Conservation (phyloP, 2,329 filamentous ascomycete genomes). For the Furcasterigmium furcatum region DNA sequence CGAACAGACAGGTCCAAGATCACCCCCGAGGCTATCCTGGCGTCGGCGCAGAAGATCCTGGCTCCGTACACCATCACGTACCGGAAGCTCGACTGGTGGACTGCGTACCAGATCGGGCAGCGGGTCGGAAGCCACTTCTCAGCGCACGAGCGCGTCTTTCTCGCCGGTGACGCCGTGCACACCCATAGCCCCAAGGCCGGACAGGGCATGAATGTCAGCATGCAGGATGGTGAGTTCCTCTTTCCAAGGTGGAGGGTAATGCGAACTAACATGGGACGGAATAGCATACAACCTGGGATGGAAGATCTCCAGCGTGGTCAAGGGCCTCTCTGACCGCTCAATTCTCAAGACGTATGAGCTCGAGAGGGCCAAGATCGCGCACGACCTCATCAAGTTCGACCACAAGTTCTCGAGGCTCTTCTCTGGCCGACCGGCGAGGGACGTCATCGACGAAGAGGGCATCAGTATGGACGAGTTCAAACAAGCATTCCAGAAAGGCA, state of each 20-base stretch:
- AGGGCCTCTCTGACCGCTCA: conserved; percentile 34
- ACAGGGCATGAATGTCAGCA: conserved; percentile 70
- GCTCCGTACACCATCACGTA: conserved; percentile 63
- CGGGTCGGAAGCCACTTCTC: conserved; percentile 57
- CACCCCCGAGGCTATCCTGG: conserved; percentile 58
- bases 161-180: conserved; percentile 65
- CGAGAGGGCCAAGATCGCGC: conserved; percentile 57
- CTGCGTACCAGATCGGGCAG: conserved; percentile 66
- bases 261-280: not conserved
- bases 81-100: conserved; percentile 64
- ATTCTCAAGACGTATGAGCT: conserved; percentile 47
- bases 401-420: conserved; percentile 55
- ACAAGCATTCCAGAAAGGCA: conserved; percentile 54
- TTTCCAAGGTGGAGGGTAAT: not conserved
- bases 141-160: conserved; percentile 57
- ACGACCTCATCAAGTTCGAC: conserved; percentile 57
- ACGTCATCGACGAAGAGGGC: conserved; percentile 56
- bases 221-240: conserved; percentile 51
- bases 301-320: conserved; percentile 48
- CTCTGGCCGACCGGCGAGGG: conserved; percentile 53
- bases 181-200: conserved; percentile 59
- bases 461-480: conserved; percentile 63
- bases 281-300: conserved; percentile 50
- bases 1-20: conserved; percentile 57
- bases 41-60: conserved; percentile 61